Percentiles rank a stretch among this genome's conserved stretches.
Evolutionary conservation across 371 early-diverging fungal genomes (phyloP).

Genomic region (Smittium culicis): DNA sequence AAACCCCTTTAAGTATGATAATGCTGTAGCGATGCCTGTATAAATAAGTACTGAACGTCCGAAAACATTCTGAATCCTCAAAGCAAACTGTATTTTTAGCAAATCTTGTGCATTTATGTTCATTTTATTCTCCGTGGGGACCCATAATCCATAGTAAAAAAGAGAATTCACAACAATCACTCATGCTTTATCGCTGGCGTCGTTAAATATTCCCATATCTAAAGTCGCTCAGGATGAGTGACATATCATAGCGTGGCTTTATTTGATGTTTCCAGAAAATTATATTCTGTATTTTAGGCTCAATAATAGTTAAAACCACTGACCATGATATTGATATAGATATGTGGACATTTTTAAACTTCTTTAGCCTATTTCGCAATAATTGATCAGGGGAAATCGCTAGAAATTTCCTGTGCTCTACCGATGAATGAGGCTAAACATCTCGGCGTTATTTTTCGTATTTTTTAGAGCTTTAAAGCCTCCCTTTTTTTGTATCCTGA

Average conservation of each 20-base stretch:
- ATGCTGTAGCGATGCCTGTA: not conserved
- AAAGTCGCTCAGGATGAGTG: not conserved
- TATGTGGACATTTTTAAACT: not conserved
- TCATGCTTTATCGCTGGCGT: not conserved
- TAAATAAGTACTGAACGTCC: not conserved
- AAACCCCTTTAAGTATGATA: not conserved
- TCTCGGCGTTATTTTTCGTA: not conserved
- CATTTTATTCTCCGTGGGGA: not conserved
- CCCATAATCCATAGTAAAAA: not conserved
- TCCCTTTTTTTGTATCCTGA: not conserved
- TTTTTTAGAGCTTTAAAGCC: not conserved
- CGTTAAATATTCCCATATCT: not conserved
- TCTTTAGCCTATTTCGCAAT: not conserved
- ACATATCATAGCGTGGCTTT: not conserved
- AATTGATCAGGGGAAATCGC: not conserved
- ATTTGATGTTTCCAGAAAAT: not conserved
- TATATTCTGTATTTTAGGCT: not conserved
- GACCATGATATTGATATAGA: not conserved
- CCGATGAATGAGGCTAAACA: constrained; percentile 6
- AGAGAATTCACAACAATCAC: not conserved
- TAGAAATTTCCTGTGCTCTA: not conserved
- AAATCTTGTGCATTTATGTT: not conserved
- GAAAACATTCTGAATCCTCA: not conserved
- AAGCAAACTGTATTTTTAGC: not conserved
- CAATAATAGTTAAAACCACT: not conserved